phyloP scores from a whole-genome alignment of 2,329 filamentous ascomycete genomes.

The Colletotrichum tanaceti region DNA sequence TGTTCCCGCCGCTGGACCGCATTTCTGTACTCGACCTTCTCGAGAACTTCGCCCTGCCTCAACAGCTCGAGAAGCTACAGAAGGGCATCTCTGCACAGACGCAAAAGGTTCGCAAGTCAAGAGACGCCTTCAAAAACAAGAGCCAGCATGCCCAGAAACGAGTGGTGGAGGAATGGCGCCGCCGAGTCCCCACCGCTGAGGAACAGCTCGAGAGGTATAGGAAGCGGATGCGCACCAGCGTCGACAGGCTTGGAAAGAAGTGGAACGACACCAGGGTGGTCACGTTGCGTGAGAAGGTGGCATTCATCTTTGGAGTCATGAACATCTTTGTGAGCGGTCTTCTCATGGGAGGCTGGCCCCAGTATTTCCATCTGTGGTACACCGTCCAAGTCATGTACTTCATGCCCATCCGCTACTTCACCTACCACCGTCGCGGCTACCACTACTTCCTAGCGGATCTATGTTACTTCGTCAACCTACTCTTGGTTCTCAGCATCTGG shows the following conservation, averaged over 20 bases:
- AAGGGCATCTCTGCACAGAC: constrained; percentile 84
- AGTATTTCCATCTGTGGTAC: constrained; percentile 95
- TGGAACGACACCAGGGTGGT: constrained; percentile 94
- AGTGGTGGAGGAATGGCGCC: constrained; percentile 93
- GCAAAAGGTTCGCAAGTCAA: constrained; percentile 84
- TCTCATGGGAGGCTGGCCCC: constrained; percentile 84
- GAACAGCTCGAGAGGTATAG: constrained; percentile 94
- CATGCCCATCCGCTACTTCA: constrained; percentile 94
- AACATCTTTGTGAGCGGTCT: constrained; percentile 98
- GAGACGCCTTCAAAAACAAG: constrained; percentile 81
- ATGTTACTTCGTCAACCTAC: constrained; percentile 97
- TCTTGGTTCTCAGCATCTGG: constrained; percentile 87
- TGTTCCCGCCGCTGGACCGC: constrained; percentile 87
- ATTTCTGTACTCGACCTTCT: constrained; percentile 92
- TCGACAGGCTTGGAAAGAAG: constrained; percentile 85
- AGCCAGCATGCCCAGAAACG: constrained; percentile 85
- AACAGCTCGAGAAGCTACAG: constrained; percentile 91
- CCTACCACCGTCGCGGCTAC: constrained; percentile 90
- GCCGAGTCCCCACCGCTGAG: constrained; percentile 85
- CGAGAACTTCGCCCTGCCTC: constrained; percentile 90
- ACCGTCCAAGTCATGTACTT: constrained; percentile 89
- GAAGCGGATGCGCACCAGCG: constrained; percentile 85
- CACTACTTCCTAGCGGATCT: constrained; percentile 98
- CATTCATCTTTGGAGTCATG: constrained; percentile 94
- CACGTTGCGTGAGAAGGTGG: constrained; percentile 90